Evolutionary conservation across 148 eudicot species (phyloP).

Genomic region (Rhododendron williamsianum): DNA sequence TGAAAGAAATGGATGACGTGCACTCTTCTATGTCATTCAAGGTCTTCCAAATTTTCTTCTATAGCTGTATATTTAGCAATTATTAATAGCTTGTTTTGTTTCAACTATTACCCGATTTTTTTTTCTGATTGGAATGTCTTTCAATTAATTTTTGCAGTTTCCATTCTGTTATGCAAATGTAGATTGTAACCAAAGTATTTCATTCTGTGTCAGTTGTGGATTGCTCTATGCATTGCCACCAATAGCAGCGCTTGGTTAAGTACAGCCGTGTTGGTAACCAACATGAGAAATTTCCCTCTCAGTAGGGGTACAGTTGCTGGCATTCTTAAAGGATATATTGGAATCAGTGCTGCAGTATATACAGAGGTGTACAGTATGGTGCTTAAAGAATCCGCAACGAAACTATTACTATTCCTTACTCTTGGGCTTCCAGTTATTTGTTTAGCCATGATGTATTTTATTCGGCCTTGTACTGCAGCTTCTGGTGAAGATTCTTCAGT

Average conservation of each 20-base stretch:
- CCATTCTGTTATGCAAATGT: background rate
- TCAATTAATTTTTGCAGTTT: background rate
- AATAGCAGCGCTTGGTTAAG: slow-evolving; percentile 74
- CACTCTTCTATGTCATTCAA: background rate
- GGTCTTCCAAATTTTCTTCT: background rate
- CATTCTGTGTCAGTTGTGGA: slow-evolving; percentile 52
- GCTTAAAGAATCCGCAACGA: slow-evolving; percentile 50
- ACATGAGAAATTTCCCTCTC: slow-evolving; percentile 89
- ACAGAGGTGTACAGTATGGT: slow-evolving; percentile 60
- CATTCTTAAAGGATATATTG: slow-evolving; percentile 76
- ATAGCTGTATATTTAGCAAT: background rate
- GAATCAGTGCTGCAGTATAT: slow-evolving; percentile 82
- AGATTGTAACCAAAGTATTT: background rate
- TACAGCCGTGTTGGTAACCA: slow-evolving; percentile 82
- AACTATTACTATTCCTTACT: slow-evolving; percentile 54
- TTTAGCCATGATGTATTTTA: slow-evolving; percentile 62
- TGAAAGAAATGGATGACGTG: background rate
- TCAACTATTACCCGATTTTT: background rate
- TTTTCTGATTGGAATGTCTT: background rate
- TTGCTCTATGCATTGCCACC: slow-evolving; percentile 57
- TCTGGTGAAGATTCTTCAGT: slow-evolving; percentile 64
- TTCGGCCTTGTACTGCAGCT: slow-evolving; percentile 81
- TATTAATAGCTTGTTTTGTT: background rate
- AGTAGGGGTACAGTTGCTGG: slow-evolving; percentile 96
- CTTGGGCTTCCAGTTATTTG: slow-evolving; percentile 67